These are phyloP conservation scores for Hygrocybe coccinea DNA, from an alignment of 768 basidiomycete species.

Conservation along the genomic window DNA sequence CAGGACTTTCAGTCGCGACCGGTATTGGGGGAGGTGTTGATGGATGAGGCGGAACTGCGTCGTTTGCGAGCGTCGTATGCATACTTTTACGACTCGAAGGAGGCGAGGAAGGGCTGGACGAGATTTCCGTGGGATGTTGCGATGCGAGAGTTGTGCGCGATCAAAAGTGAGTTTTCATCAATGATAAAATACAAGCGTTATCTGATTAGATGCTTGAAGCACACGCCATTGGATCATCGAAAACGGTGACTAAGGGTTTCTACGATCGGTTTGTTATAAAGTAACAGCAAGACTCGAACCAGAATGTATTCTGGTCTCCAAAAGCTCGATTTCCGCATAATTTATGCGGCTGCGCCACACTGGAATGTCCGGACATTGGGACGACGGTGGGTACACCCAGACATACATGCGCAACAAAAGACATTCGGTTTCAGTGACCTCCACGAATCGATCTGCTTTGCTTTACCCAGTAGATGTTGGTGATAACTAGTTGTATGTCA, in stretches of 20 bases:
- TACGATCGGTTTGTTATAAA: constrained; percentile 23
- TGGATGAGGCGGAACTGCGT: constrained; percentile 27
- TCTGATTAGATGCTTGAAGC: constrained; percentile 15
- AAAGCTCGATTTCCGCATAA: not conserved
- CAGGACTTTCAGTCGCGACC: constrained; percentile 36
- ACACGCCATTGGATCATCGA: constrained; percentile 33
- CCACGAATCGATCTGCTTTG: no score
- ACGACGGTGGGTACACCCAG: no score
- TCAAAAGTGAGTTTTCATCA: constrained; percentile 29
- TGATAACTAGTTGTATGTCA: no score
- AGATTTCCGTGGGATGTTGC: constrained; percentile 52
- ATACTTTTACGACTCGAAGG: constrained; percentile 33
- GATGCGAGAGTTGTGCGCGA: constrained; percentile 43
- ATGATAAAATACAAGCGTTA: not conserved
- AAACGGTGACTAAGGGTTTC: constrained; percentile 37
- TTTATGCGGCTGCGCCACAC: no score
- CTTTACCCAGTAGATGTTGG: no score
- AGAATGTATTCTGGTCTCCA: not conserved
- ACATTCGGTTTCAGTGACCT: no score
- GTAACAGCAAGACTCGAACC: not conserved
- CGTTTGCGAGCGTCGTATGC: constrained; percentile 46
- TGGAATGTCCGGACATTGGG: no score
- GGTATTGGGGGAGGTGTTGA: constrained; percentile 15
- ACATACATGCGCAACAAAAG: no score
- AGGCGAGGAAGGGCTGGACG: constrained; percentile 19